Percentiles rank a stretch among this genome's conserved stretches.
Conservation (phyloP, 192 early-diverging fungal species). For the Allomyces macrogynus region DNA sequence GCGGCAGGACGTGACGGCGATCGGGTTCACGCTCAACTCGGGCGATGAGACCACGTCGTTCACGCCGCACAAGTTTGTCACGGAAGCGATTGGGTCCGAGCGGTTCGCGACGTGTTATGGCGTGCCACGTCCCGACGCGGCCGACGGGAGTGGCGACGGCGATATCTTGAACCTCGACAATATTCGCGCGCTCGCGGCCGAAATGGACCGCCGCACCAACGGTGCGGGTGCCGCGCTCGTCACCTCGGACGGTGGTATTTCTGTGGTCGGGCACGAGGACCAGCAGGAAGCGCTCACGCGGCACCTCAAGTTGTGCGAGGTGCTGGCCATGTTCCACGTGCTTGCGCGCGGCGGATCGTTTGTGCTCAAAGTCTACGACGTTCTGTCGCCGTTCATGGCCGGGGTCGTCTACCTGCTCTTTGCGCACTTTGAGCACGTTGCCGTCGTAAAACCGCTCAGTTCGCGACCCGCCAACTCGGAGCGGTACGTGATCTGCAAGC, state of each 20-base stretch:
- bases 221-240: not conserved
- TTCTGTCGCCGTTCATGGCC: conserved; percentile 39
- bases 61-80: not conserved
- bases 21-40: conserved; percentile 1
- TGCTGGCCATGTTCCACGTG: conserved; percentile 30
- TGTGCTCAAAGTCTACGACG: conserved; percentile 57
- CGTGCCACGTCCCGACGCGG: not conserved
- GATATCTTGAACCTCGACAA: not conserved
- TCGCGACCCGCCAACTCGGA: conserved; percentile 56
- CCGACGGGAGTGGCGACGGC: not conserved
- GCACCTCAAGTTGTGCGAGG: conserved; percentile 35
- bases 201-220: not conserved
- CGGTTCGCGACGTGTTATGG: not conserved
- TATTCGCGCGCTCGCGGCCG: not conserved
- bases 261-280: conserved; percentile 33
- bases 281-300: conserved; percentile 37
- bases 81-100: not conserved
- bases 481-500: conserved; percentile 11
- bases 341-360: conserved; percentile 39
- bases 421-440: conserved; percentile 36
- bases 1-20: not conserved
- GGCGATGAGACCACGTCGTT: not conserved
- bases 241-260: conserved; percentile 17
- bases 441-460: conserved; percentile 47
- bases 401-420: conserved; percentile 47